Base-by-base conservation (phyloP, 208 protist species). In the Trypanosoma cruzi region DNA sequence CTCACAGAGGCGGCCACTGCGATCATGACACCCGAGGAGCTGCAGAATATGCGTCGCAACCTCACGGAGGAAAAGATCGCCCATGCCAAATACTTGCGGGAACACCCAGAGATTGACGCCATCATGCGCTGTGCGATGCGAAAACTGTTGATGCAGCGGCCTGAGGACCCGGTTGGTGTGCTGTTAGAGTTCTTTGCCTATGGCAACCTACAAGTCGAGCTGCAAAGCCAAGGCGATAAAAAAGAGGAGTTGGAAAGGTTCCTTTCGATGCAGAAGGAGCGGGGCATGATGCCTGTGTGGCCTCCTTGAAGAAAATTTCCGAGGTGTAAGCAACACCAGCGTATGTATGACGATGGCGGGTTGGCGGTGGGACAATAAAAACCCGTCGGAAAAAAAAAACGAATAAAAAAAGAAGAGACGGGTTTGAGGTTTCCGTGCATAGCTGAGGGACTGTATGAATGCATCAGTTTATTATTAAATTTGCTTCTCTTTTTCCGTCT, bases 31-130 rank as follows among this genome's bases (percentile, higher is more conserved):
- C 66, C 68, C 4, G 81, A 93, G 57, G 86, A 96, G 76, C 68
- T 81, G 54, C 24, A 75, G 8, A 77, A 61, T 24, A 56, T 96
- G 4, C 73, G 84, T 29, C 56, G 69, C 18, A 89, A 92, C 40
- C 54, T 93, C 32, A 85, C 82, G 11, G 73, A 81, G 24, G 81
- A 84, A 66, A 84, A 92, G 64, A 82, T 96, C 29, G 74, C 55
- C 8, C 86, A 96, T 62, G 86, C 86, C 2, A 88, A 86, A 73
- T 96, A 96, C 64, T 78, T 96, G 11, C 88, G 88, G 24, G 69
- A 44, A 1, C 91, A 96, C 65, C 83, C 88, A 8, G 88, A 96
- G 70, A 85, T 96, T 55, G 77, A 84, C 68, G 53, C 68, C 22
- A 68, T 81, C n/a, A 50, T 96, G 54, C 80, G 79, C 8, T 66